Conservation (phyloP, 371 early-diverging fungal species). For the Apophysomyces ossiformis region DNA sequence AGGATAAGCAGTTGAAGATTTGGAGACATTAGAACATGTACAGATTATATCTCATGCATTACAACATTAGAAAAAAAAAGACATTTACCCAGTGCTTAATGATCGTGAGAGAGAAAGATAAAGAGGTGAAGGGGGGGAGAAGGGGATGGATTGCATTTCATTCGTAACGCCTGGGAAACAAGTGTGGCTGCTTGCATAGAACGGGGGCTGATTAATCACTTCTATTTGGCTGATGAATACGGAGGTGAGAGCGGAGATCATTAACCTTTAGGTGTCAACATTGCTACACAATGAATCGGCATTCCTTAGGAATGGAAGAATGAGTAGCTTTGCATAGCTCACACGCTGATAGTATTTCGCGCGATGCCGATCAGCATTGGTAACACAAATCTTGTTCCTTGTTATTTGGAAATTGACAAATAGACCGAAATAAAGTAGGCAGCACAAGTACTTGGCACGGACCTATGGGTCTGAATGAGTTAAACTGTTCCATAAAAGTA, state of each 20-base stretch:
- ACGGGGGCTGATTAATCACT: not conserved
- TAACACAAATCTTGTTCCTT: not conserved
- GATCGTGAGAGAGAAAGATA: conserved; percentile 5
- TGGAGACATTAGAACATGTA: conserved; percentile 54
- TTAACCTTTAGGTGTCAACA: not conserved
- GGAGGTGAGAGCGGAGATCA: conserved; percentile 6
- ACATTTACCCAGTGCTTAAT: not conserved
- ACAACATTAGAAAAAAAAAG: conserved; percentile 10
- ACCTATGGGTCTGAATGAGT: not conserved
- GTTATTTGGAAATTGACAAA: too few relatives aligned
- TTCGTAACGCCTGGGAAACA: not conserved
- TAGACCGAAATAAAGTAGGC: too few relatives aligned
- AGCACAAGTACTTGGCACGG: conserved; percentile 4
- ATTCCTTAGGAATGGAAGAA: not conserved
- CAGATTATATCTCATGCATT: conserved; percentile 9
- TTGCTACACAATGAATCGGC: conserved; percentile 1
- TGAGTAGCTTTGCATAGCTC: not conserved
- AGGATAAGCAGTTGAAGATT: conserved; percentile 89
- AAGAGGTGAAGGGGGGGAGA: not conserved
- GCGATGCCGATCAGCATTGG: conserved; percentile 6
- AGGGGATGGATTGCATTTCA: too few relatives aligned
- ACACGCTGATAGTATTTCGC: conserved; percentile 1
- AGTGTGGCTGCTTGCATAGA: not conserved
- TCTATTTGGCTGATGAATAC: not conserved
- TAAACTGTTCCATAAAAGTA: conserved; percentile 31